Evolutionary conservation across 371 early-diverging fungal species (phyloP).

Genomic region (Rhizopus arrhizus): DNA sequence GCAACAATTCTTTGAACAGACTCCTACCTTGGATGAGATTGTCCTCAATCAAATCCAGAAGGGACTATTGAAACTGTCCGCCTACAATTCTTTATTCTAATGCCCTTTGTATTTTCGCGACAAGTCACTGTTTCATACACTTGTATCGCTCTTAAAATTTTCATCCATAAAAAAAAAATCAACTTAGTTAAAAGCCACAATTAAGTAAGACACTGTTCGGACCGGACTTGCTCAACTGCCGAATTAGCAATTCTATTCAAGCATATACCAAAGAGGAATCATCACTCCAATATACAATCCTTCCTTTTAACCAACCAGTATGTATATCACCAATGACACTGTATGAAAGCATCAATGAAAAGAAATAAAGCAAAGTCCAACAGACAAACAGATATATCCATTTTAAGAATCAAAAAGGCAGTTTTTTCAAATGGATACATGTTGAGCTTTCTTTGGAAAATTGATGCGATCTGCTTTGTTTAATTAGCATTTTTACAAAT

Average conservation of each 20-base stretch:
- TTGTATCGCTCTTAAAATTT: no score
- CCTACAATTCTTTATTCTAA: no score
- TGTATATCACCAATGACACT: neutral
- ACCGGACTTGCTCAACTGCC: neutral
- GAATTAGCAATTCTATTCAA: neutral
- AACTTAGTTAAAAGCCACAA: no score
- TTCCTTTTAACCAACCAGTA: slow-evolving; percentile 3
- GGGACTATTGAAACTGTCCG: no score
- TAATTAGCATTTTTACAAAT: no score
- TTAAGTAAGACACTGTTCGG: neutral
- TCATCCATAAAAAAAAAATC: no score
- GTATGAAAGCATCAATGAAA: neutral
- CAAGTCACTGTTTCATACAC: no score
- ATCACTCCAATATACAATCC: neutral
- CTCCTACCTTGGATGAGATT: no score
- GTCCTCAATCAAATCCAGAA: no score
- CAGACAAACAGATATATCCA: neutral
- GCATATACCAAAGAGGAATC: slow-evolving; percentile 1
- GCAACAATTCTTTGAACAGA: no score
- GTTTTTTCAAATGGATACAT: neutral
- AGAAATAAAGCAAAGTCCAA: neutral
- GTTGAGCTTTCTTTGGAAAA: neutral
- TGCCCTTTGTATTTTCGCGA: no score
- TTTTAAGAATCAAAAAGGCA: neutral
- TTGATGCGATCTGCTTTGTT: neutral